Conservation (phyloP, 371 early-diverging fungal species). For the Dichotomocladium elegans region DNA sequence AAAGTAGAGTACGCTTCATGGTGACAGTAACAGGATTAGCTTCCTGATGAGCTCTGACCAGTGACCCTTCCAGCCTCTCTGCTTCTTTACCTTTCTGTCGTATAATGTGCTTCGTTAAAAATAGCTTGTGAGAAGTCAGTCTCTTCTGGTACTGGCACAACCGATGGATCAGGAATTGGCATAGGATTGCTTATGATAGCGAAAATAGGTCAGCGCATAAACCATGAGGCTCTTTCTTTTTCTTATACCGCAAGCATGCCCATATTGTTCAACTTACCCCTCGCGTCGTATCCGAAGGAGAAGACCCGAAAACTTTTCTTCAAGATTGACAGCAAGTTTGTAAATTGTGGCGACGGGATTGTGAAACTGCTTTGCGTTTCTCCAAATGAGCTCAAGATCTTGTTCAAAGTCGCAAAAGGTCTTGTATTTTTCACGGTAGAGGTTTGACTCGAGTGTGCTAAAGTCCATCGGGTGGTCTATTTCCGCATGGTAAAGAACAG, state of each 20-base stretch:
- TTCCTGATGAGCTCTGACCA: neutral
- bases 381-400: conserved; percentile 41
- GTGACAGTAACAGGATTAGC: neutral
- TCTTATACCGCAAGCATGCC: neutral
- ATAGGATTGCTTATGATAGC: conserved; percentile 11
- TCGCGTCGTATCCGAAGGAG: conserved; percentile 10
- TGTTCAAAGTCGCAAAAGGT: conserved; percentile 20
- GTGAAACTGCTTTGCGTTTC: conserved; percentile 35
- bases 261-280: conserved; percentile 3
- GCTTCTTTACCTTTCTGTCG: conserved; percentile 1
- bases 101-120: neutral
- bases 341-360: conserved; percentile 27
- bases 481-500: conserved; percentile 27
- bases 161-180: conserved; percentile 5
- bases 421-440: conserved; percentile 23
- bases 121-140: conserved; percentile 2
- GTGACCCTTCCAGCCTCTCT: too few relatives aligned
- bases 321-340: conserved; percentile 22
- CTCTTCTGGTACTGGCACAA: conserved; percentile 8
- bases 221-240: neutral
- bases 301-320: conserved; percentile 9
- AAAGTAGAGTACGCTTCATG: conserved; percentile 21
- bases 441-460: conserved; percentile 26
- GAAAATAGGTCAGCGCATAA: neutral
- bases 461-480: conserved; percentile 42